Evolutionary conservation across 1,139 yeast species (phyloP), one percentile per base, ranked within the genome.

Genomic region (Sugiyamaella xylanicola): DNA sequence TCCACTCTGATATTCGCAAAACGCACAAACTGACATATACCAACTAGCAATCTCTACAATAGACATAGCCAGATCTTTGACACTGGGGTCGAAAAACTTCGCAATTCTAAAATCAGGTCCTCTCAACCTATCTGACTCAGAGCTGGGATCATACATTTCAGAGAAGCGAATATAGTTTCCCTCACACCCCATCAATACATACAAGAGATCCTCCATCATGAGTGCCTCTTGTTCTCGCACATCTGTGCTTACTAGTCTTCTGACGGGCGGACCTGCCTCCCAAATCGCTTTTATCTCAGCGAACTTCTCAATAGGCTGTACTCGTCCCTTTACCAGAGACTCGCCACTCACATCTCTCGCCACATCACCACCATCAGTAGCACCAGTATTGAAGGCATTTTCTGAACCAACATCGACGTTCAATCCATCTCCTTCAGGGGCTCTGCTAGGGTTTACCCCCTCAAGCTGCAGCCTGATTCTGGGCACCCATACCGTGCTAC

Each of bases 41-140:
- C 79, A 78, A 62, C 84, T 83, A 1, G 96, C 96, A 51, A 77
- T 74, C 51, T 75, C 79, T 13, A 84, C 78, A 41, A 91, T 71
- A 55, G 82, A 77, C 63, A 82, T 81, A 17, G 92, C 80, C n/a
- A 89, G 77, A 48, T 86, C 87, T 66, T 86, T 87, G 60, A 90
- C 76, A 39, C 92, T 82, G 0, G 88, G 78, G 65, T 90, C 96
- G 63, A 93, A 74, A 58, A 83, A 83, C 63, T 83, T 85, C 40
- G 87, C 86, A 27, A 89, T 80, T 61, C 83, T 80, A 70, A 79
- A 91, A 57, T 87, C 93, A 0, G 96, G 95, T 0, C 96, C 96
- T 16, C 68, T 69, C 3, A 86, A 72, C 46, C 80, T 60, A 53
- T 71, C 74, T 21, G 64, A 62, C 52, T 65, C 68, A 11, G 63